phyloP scores from a whole-genome alignment of 1,284 basidiomycete species.

The Spongiforma sp. region DNA sequence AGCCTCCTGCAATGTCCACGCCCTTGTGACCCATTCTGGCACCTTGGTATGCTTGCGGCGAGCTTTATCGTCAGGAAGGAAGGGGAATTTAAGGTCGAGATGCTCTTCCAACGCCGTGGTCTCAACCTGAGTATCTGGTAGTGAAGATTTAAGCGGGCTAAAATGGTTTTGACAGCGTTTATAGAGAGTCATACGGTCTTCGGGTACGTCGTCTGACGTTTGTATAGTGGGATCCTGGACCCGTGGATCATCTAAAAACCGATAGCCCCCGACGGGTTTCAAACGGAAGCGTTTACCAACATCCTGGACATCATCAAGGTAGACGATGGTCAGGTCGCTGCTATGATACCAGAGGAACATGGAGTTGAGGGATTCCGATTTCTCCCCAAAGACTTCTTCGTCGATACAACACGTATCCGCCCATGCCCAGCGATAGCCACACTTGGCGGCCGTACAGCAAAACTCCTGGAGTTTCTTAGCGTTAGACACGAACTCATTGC shows the following conservation, averaged over 20 bases:
- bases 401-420: constrained; percentile 33
- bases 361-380: constrained; percentile 27
- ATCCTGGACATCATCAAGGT: constrained; percentile 29
- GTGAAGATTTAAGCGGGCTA: constrained; percentile 13
- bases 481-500: background rate
- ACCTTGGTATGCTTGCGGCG: constrained; percentile 6
- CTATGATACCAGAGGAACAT: constrained; percentile 32
- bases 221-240: constrained; percentile 16
- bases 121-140: constrained; percentile 29
- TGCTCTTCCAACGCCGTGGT: constrained; percentile 12
- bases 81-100: constrained; percentile 13
- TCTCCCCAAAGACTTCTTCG: constrained; percentile 22
- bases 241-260: constrained; percentile 29
- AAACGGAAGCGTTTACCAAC: constrained; percentile 17
- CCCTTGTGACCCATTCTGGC: constrained; percentile 29
- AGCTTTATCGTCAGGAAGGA: background rate
- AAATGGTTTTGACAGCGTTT: constrained; percentile 4
- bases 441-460: constrained; percentile 23
- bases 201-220: background rate
- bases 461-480: constrained; percentile 30
- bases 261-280: background rate
- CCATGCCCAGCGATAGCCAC: constrained; percentile 32
- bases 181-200: constrained; percentile 18
- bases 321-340: constrained; percentile 30
- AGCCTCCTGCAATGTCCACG: constrained; percentile 36